phyloP scores from a whole-genome alignment of 192 early-diverging fungal genomes.

The Chytriomyces confervae region DNA sequence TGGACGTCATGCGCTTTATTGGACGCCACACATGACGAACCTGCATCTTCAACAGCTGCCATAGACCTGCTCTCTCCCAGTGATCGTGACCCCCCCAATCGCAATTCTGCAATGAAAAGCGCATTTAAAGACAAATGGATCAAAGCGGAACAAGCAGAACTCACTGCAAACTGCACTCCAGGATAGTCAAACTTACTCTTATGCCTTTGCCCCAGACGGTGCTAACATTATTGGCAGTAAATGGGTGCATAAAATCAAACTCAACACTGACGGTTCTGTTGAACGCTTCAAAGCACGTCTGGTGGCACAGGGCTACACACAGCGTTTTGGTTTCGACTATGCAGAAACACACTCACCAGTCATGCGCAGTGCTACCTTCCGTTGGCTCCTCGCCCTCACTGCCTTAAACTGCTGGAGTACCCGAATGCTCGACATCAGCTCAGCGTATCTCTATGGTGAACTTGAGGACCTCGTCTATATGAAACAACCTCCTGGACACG shows the following conservation, averaged over 20 bases:
- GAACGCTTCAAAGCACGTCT: slow-evolving; percentile 45
- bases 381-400: slow-evolving; percentile 15
- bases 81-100: neutral
- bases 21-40: no score
- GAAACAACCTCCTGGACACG: neutral
- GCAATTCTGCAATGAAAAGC: neutral
- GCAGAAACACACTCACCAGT: slow-evolving; percentile 41
- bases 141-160: neutral
- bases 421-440: neutral
- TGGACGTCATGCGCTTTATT: no score
- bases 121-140: neutral
- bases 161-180: neutral
- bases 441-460: neutral
- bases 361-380: slow-evolving; percentile 15
- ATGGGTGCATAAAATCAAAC: slow-evolving; percentile 35
- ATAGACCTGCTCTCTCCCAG: no score
- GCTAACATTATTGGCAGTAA: slow-evolving; percentile 8
- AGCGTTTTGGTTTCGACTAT: slow-evolving; percentile 42
- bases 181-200: neutral
- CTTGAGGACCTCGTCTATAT: neutral
- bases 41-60: no score
- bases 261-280: neutral
- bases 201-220: neutral
- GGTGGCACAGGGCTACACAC: slow-evolving; percentile 39
- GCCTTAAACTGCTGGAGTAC: neutral